Evolutionary conservation across 1,139 yeast genomes (phyloP).

Genomic region (Yamadazyma taylorii): DNA sequence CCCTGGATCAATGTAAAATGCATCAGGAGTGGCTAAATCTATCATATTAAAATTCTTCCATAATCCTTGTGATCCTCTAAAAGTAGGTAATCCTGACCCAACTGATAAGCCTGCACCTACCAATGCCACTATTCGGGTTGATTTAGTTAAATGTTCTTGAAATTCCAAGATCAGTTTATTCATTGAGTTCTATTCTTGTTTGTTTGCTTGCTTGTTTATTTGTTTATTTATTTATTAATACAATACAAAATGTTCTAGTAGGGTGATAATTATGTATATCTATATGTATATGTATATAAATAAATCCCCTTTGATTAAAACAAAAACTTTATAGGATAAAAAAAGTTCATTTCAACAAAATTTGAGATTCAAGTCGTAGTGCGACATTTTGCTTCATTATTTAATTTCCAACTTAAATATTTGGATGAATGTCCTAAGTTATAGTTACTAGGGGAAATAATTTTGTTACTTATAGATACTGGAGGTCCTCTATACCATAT

Average conservation of each 20-base stretch:
- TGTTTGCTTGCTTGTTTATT: too few species aligned
- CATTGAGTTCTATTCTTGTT: conserved; percentile 6
- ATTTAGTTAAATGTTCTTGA: conserved; percentile 52
- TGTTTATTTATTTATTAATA: neutral
- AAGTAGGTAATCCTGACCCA: conserved; percentile 74
- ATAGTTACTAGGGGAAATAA: conserved; percentile 26
- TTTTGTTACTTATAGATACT: conserved; percentile 51
- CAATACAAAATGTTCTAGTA: neutral
- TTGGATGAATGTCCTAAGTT: conserved; percentile 66
- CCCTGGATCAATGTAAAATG: conserved; percentile 79
- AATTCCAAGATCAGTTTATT: conserved; percentile 41
- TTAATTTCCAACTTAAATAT: conserved; percentile 65
- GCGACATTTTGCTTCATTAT: neutral
- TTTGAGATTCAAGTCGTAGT: neutral
- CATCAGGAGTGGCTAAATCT: conserved; percentile 89
- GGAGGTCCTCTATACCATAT: conserved; percentile 88
- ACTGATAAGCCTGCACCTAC: conserved; percentile 87
- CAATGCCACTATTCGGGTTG: conserved; percentile 64
- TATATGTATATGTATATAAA: too few species aligned
- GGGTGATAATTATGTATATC: too few species aligned
- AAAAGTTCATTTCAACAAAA: too few species aligned
- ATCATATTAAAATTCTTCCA: conserved; percentile 81
- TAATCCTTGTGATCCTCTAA: conserved; percentile 68
- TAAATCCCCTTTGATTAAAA: too few species aligned
- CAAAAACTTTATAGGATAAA: too few species aligned